Conservation (phyloP, 257 asterid genomes). For the Paraleonurus japonicus region DNA sequence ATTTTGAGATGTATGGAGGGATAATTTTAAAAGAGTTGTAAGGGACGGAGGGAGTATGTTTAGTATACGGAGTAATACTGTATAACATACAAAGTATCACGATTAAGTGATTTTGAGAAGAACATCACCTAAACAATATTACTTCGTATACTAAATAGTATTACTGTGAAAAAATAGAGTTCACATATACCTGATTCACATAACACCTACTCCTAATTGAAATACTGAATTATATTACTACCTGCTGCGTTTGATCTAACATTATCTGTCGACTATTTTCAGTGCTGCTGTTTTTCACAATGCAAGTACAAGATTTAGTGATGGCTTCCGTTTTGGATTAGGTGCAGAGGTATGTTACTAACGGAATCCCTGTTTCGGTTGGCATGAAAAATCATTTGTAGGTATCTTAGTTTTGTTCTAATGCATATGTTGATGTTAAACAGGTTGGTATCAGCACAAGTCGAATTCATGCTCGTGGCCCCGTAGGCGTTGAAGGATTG, state of each 20-base stretch:
- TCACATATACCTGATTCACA: no score
- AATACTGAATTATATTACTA: neutral
- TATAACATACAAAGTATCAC: no score
- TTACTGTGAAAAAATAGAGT: no score
- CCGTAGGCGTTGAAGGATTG: conserved; percentile 95
- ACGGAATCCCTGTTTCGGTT: neutral
- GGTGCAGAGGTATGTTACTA: conserved; percentile 82
- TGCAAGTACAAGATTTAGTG: conserved; percentile 90
- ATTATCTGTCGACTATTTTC: conserved; percentile 16
- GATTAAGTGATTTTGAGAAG: no score
- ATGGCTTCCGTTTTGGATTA: conserved; percentile 93
- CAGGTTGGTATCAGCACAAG: conserved; percentile 97
- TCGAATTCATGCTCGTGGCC: conserved; percentile 98
- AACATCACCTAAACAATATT: no score
- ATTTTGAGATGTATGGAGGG: no score
- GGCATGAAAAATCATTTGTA: neutral
- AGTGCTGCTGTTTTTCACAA: conserved; percentile 97
- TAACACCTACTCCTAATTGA: neutral
- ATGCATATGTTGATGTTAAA: conserved; percentile 19
- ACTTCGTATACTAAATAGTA: no score
- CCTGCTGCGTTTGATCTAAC: no score
- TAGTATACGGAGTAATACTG: no score
- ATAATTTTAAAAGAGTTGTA: no score
- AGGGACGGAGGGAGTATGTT: no score
- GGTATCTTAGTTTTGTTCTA: neutral